Evolutionary conservation across 768 basidiomycete genomes (phyloP).

Genomic region (Holtermannia corniformis): DNA sequence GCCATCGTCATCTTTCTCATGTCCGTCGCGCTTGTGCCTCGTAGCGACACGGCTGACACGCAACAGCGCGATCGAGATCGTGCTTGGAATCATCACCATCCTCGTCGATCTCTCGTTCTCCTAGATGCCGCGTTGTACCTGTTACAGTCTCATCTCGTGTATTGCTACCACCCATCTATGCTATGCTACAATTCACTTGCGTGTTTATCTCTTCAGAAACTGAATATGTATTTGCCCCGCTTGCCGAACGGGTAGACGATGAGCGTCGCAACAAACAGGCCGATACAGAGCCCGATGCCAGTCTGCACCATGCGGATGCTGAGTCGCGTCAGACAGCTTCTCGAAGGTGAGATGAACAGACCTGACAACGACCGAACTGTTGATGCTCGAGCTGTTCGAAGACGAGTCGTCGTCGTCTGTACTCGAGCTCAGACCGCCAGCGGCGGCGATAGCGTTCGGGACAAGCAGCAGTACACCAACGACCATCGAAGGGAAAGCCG

Average conservation of each 20-base stretch:
- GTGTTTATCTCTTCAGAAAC: constrained; percentile 12
- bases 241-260: constrained; percentile 32
- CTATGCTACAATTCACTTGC: neutral
- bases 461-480: constrained; percentile 29
- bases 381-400: constrained; percentile 9
- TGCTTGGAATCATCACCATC: constrained; percentile 83
- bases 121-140: constrained; percentile 1
- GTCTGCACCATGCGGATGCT: constrained; percentile 29
- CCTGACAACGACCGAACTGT: constrained; percentile 21
- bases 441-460: constrained; percentile 31
- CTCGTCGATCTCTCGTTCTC: constrained; percentile 59
- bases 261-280: constrained; percentile 26
- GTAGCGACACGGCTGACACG: neutral
- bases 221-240: constrained; percentile 26
- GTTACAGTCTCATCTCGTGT: neutral
- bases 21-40: constrained; percentile 48
- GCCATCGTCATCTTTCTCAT: constrained; percentile 88
- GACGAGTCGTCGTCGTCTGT: constrained; percentile 1
- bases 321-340: neutral
- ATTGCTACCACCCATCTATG: neutral
- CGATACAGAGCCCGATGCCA: constrained; percentile 31
- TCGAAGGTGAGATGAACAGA: constrained; percentile 2
- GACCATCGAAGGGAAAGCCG: constrained; percentile 33
- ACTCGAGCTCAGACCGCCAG: constrained; percentile 15
- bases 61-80: constrained; percentile 44